These are phyloP conservation scores for Fusarium piperis DNA, from an alignment of 2,329 filamentous ascomycete species.

Conservation along the genomic window DNA sequence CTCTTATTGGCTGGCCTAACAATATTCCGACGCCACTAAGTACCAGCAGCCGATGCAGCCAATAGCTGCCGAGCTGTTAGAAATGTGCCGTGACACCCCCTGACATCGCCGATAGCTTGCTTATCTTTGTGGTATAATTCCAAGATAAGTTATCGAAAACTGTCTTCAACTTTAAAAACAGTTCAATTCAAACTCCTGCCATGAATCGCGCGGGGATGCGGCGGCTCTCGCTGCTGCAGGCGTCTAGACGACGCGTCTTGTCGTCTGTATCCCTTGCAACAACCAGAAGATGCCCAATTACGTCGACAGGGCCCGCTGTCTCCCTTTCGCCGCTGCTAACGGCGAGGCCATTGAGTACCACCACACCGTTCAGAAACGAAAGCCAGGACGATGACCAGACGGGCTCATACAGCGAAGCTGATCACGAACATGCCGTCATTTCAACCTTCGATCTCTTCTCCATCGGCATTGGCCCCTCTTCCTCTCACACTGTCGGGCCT, in stretches of 20 bases:
- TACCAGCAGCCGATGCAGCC: slow-evolving; percentile 13
- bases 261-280: slow-evolving; percentile 20
- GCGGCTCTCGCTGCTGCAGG: slow-evolving; percentile 32
- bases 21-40: slow-evolving; percentile 18
- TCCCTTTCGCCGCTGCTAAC: neutral
- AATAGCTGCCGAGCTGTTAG: slow-evolving; percentile 22
- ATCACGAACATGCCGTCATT: slow-evolving; percentile 62
- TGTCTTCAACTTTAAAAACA: neutral
- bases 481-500: slow-evolving; percentile 61
- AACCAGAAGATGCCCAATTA: slow-evolving; percentile 18
- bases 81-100: slow-evolving; percentile 9
- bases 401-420: slow-evolving; percentile 56
- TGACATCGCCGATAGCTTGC: neutral
- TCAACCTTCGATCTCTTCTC: slow-evolving; percentile 63
- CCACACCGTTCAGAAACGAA: slow-evolving; percentile 1
- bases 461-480: slow-evolving; percentile 62
- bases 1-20: slow-evolving; percentile 1
- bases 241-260: slow-evolving; percentile 25
- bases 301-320: neutral
- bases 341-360: slow-evolving; percentile 22
- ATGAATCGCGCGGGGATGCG: slow-evolving; percentile 31
- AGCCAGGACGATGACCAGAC: slow-evolving; percentile 44
- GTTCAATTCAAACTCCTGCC: neutral
- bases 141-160: neutral
- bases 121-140: slow-evolving; percentile 13